Evolutionary conservation across 768 basidiomycete species (phyloP), one percentile per base, ranked within the genome.

Genomic region (Amanita fuliginea): DNA sequence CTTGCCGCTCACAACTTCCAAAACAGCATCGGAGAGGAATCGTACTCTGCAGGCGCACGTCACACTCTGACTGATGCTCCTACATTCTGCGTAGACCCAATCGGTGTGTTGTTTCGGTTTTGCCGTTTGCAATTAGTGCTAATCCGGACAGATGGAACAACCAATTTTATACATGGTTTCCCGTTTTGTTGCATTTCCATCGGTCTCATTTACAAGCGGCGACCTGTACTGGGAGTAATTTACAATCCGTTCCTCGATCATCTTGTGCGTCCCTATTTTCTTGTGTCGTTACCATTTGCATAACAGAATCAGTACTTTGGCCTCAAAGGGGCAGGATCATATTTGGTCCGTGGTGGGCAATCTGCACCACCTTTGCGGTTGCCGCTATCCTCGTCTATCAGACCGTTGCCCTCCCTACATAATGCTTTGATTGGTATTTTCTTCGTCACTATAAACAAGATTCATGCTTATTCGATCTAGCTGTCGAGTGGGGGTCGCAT

Each of bases 51-150:
- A 3, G 89, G 89, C n/a, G 63, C 73, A 51, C 73, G 77, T 26
- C 72, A 74, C 16, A 73, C 80, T 9, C 65, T 95, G 50, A 90
- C 88, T 1, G 86, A 96, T 57, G 81, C 81, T 26, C 92, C 93
- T 4, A 98, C 95, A 0, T 99, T 87, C 70, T 96, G 95, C 58
- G 88, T 95, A 39, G 94, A 98, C 62, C 94, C 94, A 28, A 95
- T 96, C 51, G 93, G 87, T 83, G 56, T 49, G 72, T 58, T 47
- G 13, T 36, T 6, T 10, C n/a, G n/a, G 39, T 0, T 1, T 35
- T 6, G 28, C 19, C 37, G 24, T 18, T 33, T 24, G 26, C 26
- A 26, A 49, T 8, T 21, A 42, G 45, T 18, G 11, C 28, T 34
- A 10, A 19, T 6, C 19, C 32, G 14, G 4, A 22, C 57, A 88